phyloP scores from a whole-genome alignment of 441 rosid genomes.

The Erodium chrysanthum region DNA sequence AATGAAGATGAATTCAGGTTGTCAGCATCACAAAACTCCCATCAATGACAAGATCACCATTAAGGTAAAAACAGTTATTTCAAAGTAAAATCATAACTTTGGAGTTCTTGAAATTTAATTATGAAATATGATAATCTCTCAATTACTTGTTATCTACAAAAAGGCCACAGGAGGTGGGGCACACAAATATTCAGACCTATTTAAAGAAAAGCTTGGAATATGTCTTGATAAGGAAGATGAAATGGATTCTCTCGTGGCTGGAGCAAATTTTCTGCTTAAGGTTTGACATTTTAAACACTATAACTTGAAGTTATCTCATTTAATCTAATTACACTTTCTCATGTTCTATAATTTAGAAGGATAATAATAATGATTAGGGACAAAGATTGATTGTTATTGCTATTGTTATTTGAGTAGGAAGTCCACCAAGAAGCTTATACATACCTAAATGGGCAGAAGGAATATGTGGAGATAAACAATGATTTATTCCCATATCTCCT shows the following conservation, averaged over 20 bases:
- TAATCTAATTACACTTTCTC: background rate
- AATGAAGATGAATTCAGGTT: conserved; percentile 45
- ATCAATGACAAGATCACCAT: conserved; percentile 30
- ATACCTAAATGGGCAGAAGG: conserved; percentile 80
- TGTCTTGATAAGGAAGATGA: conserved; percentile 98
- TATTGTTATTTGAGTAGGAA: conserved; percentile 42
- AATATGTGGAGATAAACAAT: conserved; percentile 88
- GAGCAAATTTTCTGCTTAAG: conserved; percentile 96
- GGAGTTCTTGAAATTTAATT: background rate
- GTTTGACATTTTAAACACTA: conserved; percentile 22
- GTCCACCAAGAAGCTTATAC: conserved; percentile 97
- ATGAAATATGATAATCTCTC: background rate
- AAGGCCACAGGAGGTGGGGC: conserved; percentile 99
- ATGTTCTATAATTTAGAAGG: background rate
- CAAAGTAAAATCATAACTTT: conserved; percentile 14
- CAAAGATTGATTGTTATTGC: no score
- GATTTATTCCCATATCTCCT: conserved; percentile 92
- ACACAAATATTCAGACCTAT: conserved; percentile 75
- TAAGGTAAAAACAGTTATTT: conserved; percentile 34
- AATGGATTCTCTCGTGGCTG: conserved; percentile 94
- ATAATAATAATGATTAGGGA: no score
- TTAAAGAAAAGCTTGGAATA: conserved; percentile 87
- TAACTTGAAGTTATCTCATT: background rate
- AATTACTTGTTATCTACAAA: conserved; percentile 23
- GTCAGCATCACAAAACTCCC: conserved; percentile 28